Evolutionary conservation across 2,329 filamentous ascomycete species (phyloP).

Genomic region (Diaporthe capsici): DNA sequence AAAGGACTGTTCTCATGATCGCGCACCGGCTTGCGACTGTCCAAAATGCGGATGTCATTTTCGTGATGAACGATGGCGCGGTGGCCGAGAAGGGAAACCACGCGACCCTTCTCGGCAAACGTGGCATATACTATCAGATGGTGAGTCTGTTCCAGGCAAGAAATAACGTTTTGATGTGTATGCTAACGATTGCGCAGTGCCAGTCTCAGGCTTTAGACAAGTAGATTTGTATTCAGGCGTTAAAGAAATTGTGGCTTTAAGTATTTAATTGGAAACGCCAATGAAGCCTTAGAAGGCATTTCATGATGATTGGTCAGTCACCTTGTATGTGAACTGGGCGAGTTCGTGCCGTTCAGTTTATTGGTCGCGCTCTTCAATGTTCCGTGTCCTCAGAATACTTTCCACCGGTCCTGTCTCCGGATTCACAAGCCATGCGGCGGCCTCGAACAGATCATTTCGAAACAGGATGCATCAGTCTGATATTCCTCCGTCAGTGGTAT

Average conservation of each 20-base stretch:
- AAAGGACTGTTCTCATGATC: slow-evolving; percentile 15
- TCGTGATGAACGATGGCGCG: slow-evolving; percentile 3
- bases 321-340: neutral
- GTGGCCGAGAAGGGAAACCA: slow-evolving; percentile 13
- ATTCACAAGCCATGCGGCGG: no score
- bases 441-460: no score
- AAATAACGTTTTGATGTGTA: rapidly evolving
- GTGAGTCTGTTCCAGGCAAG: neutral
- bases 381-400: no score
- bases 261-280: neutral
- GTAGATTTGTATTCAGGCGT: neutral
- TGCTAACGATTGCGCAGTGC: neutral
- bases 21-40: slow-evolving; percentile 13
- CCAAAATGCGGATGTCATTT: slow-evolving; percentile 6
- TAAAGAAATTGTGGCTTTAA: no score
- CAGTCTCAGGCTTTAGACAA: slow-evolving; percentile 13
- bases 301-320: neutral
- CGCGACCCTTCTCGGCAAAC: neutral
- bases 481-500: no score
- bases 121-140: slow-evolving; percentile 16
- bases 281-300: neutral
- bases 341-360: no score
- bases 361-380: no score
- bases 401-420: no score
- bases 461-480: no score